These are phyloP conservation scores for Kwoniella sp. DNA, from an alignment of 768 basidiomycete species.

Conservation along the genomic window DNA sequence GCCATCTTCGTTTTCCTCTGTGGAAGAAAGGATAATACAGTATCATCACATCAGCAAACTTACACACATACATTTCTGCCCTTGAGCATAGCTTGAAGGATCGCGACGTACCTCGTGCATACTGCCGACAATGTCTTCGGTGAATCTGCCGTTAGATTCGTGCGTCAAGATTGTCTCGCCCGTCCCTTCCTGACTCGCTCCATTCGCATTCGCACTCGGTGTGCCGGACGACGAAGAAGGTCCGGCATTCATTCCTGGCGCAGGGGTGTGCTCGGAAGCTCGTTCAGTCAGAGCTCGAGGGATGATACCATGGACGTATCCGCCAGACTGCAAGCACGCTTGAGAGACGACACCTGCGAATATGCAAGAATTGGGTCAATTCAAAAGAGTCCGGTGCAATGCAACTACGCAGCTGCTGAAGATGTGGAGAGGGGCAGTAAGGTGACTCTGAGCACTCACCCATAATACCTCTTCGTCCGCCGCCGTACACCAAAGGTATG, in stretches of 20 bases:
- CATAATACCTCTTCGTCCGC: slow-evolving; percentile 83
- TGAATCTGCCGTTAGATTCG: slow-evolving; percentile 36
- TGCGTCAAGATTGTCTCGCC: slow-evolving; percentile 42
- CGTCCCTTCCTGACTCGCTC: slow-evolving; percentile 59
- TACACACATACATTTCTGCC: background rate
- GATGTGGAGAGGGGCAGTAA: background rate
- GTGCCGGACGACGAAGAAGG: background rate
- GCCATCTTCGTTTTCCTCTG: slow-evolving; percentile 93
- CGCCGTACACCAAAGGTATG: slow-evolving; percentile 80
- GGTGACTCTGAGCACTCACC: too few species aligned
- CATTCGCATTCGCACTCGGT: slow-evolving; percentile 64
- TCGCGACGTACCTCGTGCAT: slow-evolving; percentile 57
- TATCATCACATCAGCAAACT: too few species aligned
- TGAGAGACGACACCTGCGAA: slow-evolving; percentile 58
- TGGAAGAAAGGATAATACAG: too few species aligned
- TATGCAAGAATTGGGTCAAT: background rate
- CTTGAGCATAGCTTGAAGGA: background rate
- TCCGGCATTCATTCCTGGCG: slow-evolving; percentile 10
- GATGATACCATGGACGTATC: slow-evolving; percentile 74
- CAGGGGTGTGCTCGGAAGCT: slow-evolving; percentile 38
- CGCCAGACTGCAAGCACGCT: slow-evolving; percentile 65
- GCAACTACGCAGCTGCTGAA: too few species aligned
- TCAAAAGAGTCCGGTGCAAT: background rate
- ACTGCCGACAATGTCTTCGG: slow-evolving; percentile 43
- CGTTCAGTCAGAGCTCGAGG: slow-evolving; percentile 68